phyloP scores from a whole-genome alignment of 2,329 filamentous ascomycete genomes.

The Cladobotryum protrusum region DNA sequence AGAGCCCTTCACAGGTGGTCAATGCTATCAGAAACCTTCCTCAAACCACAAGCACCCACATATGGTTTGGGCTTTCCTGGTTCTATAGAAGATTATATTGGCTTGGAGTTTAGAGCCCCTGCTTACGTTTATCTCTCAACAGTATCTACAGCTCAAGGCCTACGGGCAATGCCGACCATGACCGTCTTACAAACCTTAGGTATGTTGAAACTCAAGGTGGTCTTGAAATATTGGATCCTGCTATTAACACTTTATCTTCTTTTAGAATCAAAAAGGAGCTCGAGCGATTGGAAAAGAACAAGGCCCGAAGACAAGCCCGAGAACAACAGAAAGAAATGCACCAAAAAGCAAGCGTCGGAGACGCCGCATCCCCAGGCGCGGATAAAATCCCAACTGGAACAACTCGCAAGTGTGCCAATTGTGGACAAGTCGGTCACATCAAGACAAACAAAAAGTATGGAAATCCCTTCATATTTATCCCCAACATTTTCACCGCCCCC shows the following conservation, averaged over 20 bases:
- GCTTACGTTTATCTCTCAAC: constrained; percentile 35
- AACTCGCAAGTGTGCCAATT: constrained; percentile 93
- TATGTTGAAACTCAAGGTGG: constrained; percentile 16
- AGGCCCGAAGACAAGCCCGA: constrained; percentile 79
- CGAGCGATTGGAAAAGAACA: constrained; percentile 81
- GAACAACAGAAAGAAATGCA: constrained; percentile 77
- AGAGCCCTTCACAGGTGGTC: constrained; percentile 17
- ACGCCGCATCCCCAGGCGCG: constrained; percentile 42
- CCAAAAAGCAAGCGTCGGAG: constrained; percentile 37
- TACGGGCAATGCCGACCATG: constrained; percentile 45
- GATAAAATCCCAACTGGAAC: constrained; percentile 59
- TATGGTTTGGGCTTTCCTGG: constrained; percentile 25
- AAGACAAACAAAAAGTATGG: constrained; percentile 97
- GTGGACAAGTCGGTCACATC: constrained; percentile 93
- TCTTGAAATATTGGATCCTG: background rate
- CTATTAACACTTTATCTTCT: background rate
- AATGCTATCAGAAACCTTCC: constrained; percentile 12
- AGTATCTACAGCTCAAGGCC: constrained; percentile 46
- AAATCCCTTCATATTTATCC: constrained; percentile 16
- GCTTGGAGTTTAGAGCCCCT: constrained; percentile 27
- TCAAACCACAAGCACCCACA: constrained; percentile 1
- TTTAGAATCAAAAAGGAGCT: constrained; percentile 55
- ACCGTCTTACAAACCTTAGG: constrained; percentile 41
- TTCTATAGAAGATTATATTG: constrained; percentile 24
- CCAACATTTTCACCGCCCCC: constrained; percentile 22